Evolutionary conservation across 2,329 filamentous ascomycete genomes (phyloP).

Genomic region (Hypoxylon sp.): DNA sequence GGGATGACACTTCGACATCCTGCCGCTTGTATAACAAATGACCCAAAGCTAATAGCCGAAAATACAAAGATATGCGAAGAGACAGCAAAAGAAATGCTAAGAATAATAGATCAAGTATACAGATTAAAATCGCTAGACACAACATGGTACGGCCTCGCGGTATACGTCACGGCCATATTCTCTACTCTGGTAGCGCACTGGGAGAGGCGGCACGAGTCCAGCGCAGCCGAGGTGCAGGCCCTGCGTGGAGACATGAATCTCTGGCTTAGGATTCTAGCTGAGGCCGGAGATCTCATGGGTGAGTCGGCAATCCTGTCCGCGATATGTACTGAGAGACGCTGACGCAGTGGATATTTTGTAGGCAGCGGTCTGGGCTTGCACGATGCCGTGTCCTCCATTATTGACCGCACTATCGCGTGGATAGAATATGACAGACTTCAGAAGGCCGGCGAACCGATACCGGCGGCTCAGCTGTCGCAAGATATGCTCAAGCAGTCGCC

Average conservation of each 20-base stretch:
- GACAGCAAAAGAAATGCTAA: slow-evolving; percentile 69
- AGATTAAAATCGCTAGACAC: slow-evolving; percentile 75
- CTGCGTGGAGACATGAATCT: slow-evolving; percentile 72
- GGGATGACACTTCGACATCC: slow-evolving; percentile 66
- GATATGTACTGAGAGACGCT: slow-evolving; percentile 5
- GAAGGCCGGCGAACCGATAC: slow-evolving; percentile 40
- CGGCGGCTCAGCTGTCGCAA: slow-evolving; percentile 37
- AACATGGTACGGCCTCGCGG: slow-evolving; percentile 77
- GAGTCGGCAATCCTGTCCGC: slow-evolving; percentile 43
- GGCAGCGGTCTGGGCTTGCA: slow-evolving; percentile 55
- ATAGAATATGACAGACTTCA: slow-evolving; percentile 60
- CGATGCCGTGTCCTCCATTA: slow-evolving; percentile 56
- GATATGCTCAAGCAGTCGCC: slow-evolving; percentile 45
- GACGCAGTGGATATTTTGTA: slow-evolving; percentile 37
- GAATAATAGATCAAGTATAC: slow-evolving; percentile 65
- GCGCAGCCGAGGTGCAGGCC: slow-evolving; percentile 63
- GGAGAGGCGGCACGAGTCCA: slow-evolving; percentile 69
- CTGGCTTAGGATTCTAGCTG: slow-evolving; percentile 73
- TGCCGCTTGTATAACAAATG: slow-evolving; percentile 63
- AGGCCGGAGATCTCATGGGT: slow-evolving; percentile 73
- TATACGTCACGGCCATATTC: slow-evolving; percentile 77
- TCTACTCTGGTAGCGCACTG: slow-evolving; percentile 74
- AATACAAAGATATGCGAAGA: slow-evolving; percentile 72
- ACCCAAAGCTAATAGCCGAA: slow-evolving; percentile 64
- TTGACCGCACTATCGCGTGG: slow-evolving; percentile 60